A percentile compares a stretch with the other conserved stretches of the same genome.
Conservation (phyloP, 768 basidiomycete genomes). For the Rubroboletus satanas region DNA sequence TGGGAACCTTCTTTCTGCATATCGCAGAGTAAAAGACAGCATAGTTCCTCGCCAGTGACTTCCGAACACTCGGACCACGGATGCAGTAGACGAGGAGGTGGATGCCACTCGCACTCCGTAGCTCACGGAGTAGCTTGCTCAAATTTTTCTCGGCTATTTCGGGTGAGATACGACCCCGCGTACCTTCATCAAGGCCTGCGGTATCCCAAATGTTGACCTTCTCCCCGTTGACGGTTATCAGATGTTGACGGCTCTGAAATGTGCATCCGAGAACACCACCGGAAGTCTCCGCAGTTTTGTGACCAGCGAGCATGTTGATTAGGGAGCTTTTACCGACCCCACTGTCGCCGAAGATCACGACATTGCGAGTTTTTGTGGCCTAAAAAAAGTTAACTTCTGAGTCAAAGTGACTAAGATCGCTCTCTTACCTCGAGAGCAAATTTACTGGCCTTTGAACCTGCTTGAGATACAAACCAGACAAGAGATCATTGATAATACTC, state of each 20-base stretch:
- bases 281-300: constrained; percentile 29
- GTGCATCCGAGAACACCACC: constrained; percentile 35
- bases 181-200: constrained; percentile 29
- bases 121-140: constrained; percentile 29
- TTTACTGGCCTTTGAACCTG: background rate
- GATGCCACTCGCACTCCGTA: constrained; percentile 29
- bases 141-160: constrained; percentile 26
- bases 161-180: constrained; percentile 22
- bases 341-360: constrained; percentile 43
- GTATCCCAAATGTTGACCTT: constrained; percentile 32
- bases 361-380: constrained; percentile 22
- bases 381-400: background rate
- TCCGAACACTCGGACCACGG: constrained; percentile 28
- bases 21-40: constrained; percentile 29
- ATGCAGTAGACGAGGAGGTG: constrained; percentile 33
- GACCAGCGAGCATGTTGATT: constrained; percentile 39
- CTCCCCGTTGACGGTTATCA: constrained; percentile 14
- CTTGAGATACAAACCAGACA: background rate
- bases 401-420: background rate
- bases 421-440: constrained; percentile 9
- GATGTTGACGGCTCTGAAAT: constrained; percentile 27
- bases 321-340: constrained; percentile 43
- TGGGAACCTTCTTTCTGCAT: constrained; percentile 30
- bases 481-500: background rate
- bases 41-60: constrained; percentile 29